Evolutionary conservation across 768 basidiomycete genomes (phyloP).

Genomic region (Pleurotus ostreatus): DNA sequence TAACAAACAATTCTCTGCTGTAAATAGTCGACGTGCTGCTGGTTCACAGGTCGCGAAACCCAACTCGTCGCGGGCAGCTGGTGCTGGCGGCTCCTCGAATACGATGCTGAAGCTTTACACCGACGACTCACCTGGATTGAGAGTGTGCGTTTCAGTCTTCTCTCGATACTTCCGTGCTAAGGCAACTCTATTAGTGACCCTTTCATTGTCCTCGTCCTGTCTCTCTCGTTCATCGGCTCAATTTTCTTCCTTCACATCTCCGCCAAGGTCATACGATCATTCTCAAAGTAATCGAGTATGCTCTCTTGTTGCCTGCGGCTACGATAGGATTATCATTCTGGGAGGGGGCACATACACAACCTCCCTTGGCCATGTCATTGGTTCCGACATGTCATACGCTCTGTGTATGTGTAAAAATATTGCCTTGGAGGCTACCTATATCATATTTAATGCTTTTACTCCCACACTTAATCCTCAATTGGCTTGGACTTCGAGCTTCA

Average conservation of each 20-base stretch:
- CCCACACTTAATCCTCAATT: background rate
- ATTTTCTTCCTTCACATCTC: slow-evolving; percentile 99
- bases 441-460: slow-evolving; percentile 7
- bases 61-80: slow-evolving; percentile 86
- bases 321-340: background rate
- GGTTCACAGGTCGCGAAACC: slow-evolving; percentile 64
- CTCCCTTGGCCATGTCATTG: background rate
- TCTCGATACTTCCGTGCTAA: background rate
- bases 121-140: slow-evolving; percentile 93
- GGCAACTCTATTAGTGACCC: slow-evolving; percentile 63
- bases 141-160: slow-evolving; percentile 71
- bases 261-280: slow-evolving; percentile 87
- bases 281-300: slow-evolving; percentile 62
- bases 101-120: slow-evolving; percentile 99
- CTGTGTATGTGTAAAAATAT: slow-evolving; percentile 7
- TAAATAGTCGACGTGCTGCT: slow-evolving; percentile 66
- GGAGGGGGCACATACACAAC: background rate
- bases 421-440: slow-evolving; percentile 7
- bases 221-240: slow-evolving; percentile 94
- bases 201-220: slow-evolving; percentile 93
- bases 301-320: background rate
- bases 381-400: slow-evolving; percentile 5
- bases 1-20: background rate
- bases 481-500: background rate
- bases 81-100: slow-evolving; percentile 93